Conservation (phyloP, 768 basidiomycete genomes). For the Phanerodontia chrysosporium region DNA sequence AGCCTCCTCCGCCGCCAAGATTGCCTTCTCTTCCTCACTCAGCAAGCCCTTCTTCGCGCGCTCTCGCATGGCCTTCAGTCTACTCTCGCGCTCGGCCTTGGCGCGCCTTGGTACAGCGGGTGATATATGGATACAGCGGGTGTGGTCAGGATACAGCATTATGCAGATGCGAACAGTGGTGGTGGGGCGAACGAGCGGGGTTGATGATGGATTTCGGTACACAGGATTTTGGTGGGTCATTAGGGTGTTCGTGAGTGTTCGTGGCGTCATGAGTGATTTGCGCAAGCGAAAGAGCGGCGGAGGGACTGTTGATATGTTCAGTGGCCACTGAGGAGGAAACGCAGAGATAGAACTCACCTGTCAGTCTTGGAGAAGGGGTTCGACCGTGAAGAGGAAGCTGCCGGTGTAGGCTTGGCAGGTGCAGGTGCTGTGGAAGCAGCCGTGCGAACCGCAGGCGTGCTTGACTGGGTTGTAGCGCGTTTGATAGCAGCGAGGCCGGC, state of each 20-base stretch:
- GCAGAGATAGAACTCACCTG: constrained; percentile 49
- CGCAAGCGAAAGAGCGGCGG: constrained; percentile 20
- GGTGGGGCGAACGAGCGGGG: constrained; percentile 57
- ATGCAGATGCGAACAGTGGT: constrained; percentile 64
- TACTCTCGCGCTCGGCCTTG: constrained; percentile 69
- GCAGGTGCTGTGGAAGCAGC: constrained; percentile 2
- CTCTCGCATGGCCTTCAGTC: constrained; percentile 63
- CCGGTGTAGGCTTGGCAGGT: constrained; percentile 16
- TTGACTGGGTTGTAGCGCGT: constrained; percentile 33
- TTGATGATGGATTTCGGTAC: constrained; percentile 32
- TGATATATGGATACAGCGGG: constrained; percentile 19
- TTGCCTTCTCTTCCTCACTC: constrained; percentile 59
- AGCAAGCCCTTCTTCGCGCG: constrained; percentile 75
- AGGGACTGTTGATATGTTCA: constrained; percentile 61
- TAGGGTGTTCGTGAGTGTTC: constrained; percentile 11
- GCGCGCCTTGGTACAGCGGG: constrained; percentile 49
- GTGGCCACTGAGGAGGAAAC: constrained; percentile 30
- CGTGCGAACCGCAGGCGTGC: constrained; percentile 8
- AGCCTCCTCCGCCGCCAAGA: constrained; percentile 51
- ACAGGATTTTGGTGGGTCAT: constrained; percentile 21
- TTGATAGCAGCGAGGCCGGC: constrained; percentile 38
- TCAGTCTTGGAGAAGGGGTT: constrained; percentile 47
- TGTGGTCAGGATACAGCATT: constrained; percentile 22
- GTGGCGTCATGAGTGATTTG: constrained; percentile 19
- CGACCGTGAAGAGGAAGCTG: constrained; percentile 8